Conservation (phyloP, 2,329 filamentous ascomycete species). For the Escovopsis sp. region DNA sequence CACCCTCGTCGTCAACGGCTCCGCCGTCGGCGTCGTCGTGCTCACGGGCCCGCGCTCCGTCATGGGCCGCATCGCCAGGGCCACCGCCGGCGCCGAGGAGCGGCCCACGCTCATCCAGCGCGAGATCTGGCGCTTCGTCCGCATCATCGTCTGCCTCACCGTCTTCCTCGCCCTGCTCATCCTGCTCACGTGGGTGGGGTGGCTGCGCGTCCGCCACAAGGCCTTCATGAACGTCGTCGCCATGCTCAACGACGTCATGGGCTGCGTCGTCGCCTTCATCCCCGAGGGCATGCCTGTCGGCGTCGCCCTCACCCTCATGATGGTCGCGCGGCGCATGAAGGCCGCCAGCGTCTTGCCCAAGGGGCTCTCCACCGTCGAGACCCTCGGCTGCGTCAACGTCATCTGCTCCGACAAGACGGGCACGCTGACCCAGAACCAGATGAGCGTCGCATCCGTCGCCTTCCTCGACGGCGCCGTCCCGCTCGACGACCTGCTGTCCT, state of each 20-base stretch:
- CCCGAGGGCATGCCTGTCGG: slow-evolving; percentile 25
- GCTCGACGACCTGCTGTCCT: slow-evolving; percentile 14
- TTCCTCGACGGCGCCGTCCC: slow-evolving; percentile 20
- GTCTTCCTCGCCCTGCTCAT: slow-evolving; percentile 24
- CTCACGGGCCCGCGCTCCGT: slow-evolving; percentile 24
- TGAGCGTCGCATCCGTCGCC: slow-evolving; percentile 24
- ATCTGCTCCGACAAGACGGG: slow-evolving; percentile 29
- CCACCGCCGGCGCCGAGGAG: slow-evolving; percentile 21
- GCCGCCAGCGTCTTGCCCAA: slow-evolving; percentile 26
- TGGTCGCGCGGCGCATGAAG: slow-evolving; percentile 28
- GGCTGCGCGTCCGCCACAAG: slow-evolving; percentile 22
- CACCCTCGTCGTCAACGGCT: slow-evolving; percentile 25
- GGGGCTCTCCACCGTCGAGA: slow-evolving; percentile 26
- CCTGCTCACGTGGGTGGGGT: slow-evolving; percentile 28
- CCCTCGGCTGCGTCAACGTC: slow-evolving; percentile 27
- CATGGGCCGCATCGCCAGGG: slow-evolving; percentile 26
- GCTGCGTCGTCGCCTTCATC: slow-evolving; percentile 25
- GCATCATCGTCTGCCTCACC: slow-evolving; percentile 25
- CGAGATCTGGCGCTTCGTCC: slow-evolving; percentile 28
- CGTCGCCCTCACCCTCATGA: slow-evolving; percentile 25
- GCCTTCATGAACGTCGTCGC: slow-evolving; percentile 25
- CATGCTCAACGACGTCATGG: slow-evolving; percentile 31
- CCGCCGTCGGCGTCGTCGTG: slow-evolving; percentile 23
- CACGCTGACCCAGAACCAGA: slow-evolving; percentile 27
- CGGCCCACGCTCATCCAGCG: slow-evolving; percentile 23